Percentiles rank a stretch among this genome's conserved stretches.
phyloP scores from a whole-genome alignment of 805 yeast species.

The Candida verbasci region DNA sequence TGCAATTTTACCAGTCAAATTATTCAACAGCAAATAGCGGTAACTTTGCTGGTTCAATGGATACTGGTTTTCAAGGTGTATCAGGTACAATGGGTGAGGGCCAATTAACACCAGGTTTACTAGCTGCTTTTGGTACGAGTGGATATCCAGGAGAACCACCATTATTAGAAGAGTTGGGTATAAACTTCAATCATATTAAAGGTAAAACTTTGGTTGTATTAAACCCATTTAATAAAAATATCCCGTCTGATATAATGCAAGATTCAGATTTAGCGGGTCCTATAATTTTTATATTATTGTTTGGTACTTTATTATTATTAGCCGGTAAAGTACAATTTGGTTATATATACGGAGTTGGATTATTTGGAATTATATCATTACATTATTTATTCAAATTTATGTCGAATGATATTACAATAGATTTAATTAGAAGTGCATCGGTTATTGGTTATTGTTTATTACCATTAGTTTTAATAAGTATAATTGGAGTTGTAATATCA shows the following conservation, averaged over 20 bases:
- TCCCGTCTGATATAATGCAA: conserved; percentile 69
- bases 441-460: conserved; percentile 91
- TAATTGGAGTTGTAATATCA: conserved; percentile 59
- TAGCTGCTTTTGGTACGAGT: conserved; percentile 88
- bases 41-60: conserved; percentile 33
- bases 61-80: conserved; percentile 35
- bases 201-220: conserved; percentile 82
- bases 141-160: conserved; percentile 98
- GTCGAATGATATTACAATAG: conserved; percentile 61
- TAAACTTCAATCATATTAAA: conserved; percentile 83
- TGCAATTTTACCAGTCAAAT: conserved; percentile 41
- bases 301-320: conserved; percentile 75
- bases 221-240: conserved; percentile 59
- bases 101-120: conserved; percentile 64
- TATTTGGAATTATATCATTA: conserved; percentile 81
- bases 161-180: conserved; percentile 85
- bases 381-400: conserved; percentile 83
- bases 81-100: conserved; percentile 41
- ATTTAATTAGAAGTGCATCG: conserved; percentile 72
- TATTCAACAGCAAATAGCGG: conserved; percentile 19
- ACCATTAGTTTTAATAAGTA: conserved; percentile 78
- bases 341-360: conserved; percentile 92
- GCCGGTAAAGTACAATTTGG: conserved; percentile 97
- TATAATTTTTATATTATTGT: conserved; percentile 76
- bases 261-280: conserved; percentile 97